A percentile compares a stretch with the other conserved stretches of the same genome.
phyloP scores from a whole-genome alignment of 768 basidiomycete genomes.

The Suillus plorans region DNA sequence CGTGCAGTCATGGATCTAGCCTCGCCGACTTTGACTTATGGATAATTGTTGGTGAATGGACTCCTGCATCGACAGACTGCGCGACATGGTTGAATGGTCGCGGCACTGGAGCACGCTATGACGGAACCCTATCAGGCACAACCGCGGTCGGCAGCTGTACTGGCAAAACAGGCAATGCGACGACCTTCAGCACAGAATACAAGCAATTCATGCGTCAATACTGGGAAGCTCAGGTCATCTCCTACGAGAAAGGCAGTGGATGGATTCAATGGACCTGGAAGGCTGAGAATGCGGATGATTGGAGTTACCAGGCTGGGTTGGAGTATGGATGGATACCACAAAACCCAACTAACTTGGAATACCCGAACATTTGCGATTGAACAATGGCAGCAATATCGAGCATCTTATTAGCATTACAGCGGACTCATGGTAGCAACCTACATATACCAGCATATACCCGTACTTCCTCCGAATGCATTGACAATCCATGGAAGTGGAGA shows the following conservation, averaged over 20 bases:
- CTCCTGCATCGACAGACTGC: conserved; percentile 71
- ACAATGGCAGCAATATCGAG: not conserved
- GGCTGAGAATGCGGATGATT: conserved; percentile 70
- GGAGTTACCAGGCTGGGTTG: conserved; percentile 74
- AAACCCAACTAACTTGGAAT: conserved; percentile 63
- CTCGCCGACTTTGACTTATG: conserved; percentile 59
- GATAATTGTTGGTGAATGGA: conserved; percentile 83
- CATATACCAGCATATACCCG: not conserved
- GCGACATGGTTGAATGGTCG: conserved; percentile 80
- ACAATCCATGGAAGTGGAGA: not conserved
- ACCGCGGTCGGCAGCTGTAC: conserved; percentile 36
- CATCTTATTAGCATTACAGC: not conserved
- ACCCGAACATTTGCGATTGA: conserved; percentile 60
- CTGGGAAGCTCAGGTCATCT: conserved; percentile 81
- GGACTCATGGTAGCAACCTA: not conserved
- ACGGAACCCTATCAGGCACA: conserved; percentile 40
- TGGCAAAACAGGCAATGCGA: conserved; percentile 59
- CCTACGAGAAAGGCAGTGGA: conserved; percentile 64
- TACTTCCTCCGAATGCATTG: not conserved
- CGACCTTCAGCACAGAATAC: conserved; percentile 60
- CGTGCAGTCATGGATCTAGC: conserved; percentile 49
- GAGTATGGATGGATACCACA: conserved; percentile 78
- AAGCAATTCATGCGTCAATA: conserved; percentile 64
- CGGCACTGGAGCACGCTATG: conserved; percentile 69
- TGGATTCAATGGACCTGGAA: conserved; percentile 85